These are phyloP conservation scores for Alternaria ethzedia DNA, from an alignment of 2,329 filamentous ascomycete species.

Conservation along the genomic window DNA sequence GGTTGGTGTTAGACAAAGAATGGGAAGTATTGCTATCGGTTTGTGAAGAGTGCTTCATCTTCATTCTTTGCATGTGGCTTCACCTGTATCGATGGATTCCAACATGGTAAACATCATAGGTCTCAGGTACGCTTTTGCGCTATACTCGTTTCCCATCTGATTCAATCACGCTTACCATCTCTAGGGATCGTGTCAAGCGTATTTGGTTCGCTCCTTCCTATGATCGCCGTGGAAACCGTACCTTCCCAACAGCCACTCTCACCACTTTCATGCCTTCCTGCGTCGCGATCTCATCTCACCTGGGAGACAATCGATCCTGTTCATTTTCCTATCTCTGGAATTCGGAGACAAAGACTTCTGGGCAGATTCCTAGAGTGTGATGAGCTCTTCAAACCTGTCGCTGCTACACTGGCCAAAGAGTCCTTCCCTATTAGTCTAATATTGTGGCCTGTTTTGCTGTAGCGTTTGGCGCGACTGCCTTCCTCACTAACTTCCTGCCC, in stretches of 20 bases:
- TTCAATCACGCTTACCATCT: too few relatives aligned
- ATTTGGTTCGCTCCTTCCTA: background rate
- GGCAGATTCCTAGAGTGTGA: too few relatives aligned
- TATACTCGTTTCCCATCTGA: background rate
- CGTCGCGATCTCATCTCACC: too few relatives aligned
- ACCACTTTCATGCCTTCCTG: too few relatives aligned
- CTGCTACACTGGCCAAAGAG: background rate
- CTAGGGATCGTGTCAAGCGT: background rate
- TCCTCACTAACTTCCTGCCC: background rate
- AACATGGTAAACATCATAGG: too few relatives aligned
- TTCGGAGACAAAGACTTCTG: too few relatives aligned
- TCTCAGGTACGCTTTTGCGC: background rate
- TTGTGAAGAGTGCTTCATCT: background rate
- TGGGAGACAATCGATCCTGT: too few relatives aligned
- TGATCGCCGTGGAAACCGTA: background rate
- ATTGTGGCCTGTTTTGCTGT: background rate
- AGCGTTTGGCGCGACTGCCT: background rate
- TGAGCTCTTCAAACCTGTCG: background rate
- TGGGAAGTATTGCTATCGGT: background rate
- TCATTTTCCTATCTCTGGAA: too few relatives aligned
- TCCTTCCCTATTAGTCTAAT: background rate
- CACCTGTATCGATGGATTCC: background rate
- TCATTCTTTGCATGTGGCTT: background rate
- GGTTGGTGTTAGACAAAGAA: background rate
- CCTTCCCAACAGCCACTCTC: too few relatives aligned